Percentiles rank a stretch among this genome's conserved stretches.
Conservation (phyloP, 2,329 filamentous ascomycete species). For the Metarhizium guizhouense region DNA sequence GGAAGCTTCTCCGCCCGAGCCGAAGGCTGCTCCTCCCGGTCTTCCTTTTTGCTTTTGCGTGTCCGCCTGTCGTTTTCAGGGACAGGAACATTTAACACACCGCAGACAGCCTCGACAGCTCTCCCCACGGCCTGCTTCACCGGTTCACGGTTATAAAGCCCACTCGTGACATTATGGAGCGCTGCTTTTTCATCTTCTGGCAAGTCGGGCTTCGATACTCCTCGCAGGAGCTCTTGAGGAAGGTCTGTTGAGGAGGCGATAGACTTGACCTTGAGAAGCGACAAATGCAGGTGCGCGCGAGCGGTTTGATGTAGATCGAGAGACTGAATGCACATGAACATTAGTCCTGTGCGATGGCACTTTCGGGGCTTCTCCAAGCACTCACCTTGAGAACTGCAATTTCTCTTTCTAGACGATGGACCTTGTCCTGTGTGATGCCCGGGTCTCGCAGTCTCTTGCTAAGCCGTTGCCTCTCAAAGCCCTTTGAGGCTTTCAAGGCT, state of each 20-base stretch:
- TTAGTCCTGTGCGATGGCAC: background rate
- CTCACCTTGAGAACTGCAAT: slow-evolving; percentile 44
- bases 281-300: slow-evolving; percentile 45
- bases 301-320: slow-evolving; percentile 50
- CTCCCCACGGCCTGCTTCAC: slow-evolving; percentile 41
- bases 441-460: slow-evolving; percentile 47
- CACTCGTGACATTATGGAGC: slow-evolving; percentile 52
- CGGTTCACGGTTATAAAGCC: slow-evolving; percentile 41
- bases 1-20: slow-evolving; percentile 9
- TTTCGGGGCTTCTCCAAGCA: background rate
- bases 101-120: slow-evolving; percentile 40
- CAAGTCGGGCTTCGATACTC: slow-evolving; percentile 40
- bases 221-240: slow-evolving; percentile 36
- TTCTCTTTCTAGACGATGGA: slow-evolving; percentile 54
- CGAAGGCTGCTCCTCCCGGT: slow-evolving; percentile 20
- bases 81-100: slow-evolving; percentile 36
- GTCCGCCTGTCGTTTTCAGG: slow-evolving; percentile 30
- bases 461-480: slow-evolving; percentile 70
- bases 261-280: slow-evolving; percentile 43
- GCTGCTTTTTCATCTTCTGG: slow-evolving; percentile 41
- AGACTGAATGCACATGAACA: slow-evolving; percentile 25
- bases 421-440: slow-evolving; percentile 37
- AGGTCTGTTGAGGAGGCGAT: slow-evolving; percentile 42
- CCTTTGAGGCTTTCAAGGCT: slow-evolving; percentile 63
- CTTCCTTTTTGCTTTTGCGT: slow-evolving; percentile 22